Base-by-base conservation (phyloP, 306 rosid genomes). In the Arachis stenosperma region DNA sequence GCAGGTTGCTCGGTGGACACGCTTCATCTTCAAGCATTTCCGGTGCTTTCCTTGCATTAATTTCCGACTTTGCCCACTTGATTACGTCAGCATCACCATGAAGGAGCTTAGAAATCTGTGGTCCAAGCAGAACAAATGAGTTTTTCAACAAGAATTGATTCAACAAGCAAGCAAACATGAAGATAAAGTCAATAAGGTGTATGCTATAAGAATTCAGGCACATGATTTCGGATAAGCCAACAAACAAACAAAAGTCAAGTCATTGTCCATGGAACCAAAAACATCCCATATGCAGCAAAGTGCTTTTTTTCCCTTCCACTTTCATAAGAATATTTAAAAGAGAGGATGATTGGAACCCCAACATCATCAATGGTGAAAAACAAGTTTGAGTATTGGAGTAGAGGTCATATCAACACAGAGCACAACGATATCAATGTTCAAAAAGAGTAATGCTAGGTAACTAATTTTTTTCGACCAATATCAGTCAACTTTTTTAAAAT, bases 21-120 rank as follows among this genome's bases (percentile, higher is more conserved):
- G 79, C 71, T 73, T 91, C 92, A 2, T 85, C 98, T 0, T 84
- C 91, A 1, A 86, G 60, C 70, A 46, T 73, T 78, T 87, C 90
- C 0, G 68, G 64, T 37, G 87, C 86, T 66, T 83, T 89, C 60
- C 56, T 40, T 40, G 84, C 83, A 44, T 81, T 73, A 27, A 85
- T 82, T 85, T 88, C 89, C 52, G 86, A 75, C 86, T 89, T 84
- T 76, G 99, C 93, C 97, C 96, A 91, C 82, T 86, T 90, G 42
- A 87, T 79, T 63, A 85, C 85, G 10, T 90, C 96, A 11, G 6
- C 48, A 36, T 88, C 97, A 14, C 97, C 99, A 83, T 81, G 86
- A 79, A 95, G 93, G 39, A 95, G 96, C 84, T 90, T 90, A 61
- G 86, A 78, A 57, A 91, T 85, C 99, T 95, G 82, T 73, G 73